These are phyloP conservation scores for Cercis canadensis DNA, from an alignment of 306 rosid species.

Conservation along the genomic window DNA sequence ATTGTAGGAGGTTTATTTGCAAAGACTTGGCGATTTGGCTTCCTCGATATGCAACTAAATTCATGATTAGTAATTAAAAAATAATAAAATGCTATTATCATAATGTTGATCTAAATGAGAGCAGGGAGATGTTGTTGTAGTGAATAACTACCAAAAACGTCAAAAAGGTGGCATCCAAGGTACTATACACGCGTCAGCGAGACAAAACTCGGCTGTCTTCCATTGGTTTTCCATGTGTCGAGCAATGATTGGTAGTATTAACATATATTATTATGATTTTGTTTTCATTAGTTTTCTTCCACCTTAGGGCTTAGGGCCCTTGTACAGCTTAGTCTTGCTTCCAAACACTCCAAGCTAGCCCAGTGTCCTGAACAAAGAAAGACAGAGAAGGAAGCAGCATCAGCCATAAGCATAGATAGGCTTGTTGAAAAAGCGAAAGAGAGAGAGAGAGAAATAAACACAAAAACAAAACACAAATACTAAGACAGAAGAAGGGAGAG, in stretches of 20 bases:
- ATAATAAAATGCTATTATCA: too few relatives aligned
- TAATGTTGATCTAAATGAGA: constrained; percentile 1
- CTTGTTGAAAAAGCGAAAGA: too few relatives aligned
- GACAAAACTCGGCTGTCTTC: constrained; percentile 51
- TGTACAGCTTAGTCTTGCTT: neutral
- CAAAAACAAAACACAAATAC: neutral
- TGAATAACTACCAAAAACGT: constrained; percentile 45
- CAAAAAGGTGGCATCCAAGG: constrained; percentile 59
- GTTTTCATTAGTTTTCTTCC: constrained; percentile 3
- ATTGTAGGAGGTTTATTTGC: too few relatives aligned
- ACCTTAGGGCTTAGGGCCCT: constrained; percentile 44
- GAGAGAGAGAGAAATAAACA: constrained; percentile 27
- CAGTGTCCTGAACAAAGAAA: constrained; percentile 43
- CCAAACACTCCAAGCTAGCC: constrained; percentile 37
- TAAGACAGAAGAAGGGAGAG: too few relatives aligned
- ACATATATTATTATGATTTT: neutral
- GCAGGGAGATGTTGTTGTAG: neutral
- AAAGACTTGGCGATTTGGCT: too few relatives aligned
- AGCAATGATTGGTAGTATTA: neutral
- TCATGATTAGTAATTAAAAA: too few relatives aligned
- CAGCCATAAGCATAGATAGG: constrained; percentile 23
- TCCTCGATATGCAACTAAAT: too few relatives aligned
- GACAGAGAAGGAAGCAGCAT: constrained; percentile 48
- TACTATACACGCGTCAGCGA: constrained; percentile 66
- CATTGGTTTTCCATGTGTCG: constrained; percentile 52